Base-by-base conservation (phyloP, 2,329 filamentous ascomycete genomes). In the Fusarium caatingaense region DNA sequence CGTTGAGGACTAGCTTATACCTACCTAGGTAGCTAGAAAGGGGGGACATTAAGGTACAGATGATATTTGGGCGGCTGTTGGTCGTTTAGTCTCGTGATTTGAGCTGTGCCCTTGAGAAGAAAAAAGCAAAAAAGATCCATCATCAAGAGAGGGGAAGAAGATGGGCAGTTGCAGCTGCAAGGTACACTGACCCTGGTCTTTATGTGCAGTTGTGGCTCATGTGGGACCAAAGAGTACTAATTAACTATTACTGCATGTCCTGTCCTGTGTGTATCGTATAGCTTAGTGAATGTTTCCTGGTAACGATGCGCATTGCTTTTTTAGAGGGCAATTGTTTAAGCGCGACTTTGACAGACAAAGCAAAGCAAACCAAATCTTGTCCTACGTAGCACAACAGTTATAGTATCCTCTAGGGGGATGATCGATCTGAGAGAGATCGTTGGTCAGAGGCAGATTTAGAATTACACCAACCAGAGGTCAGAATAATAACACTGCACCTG, bases 131-230 rank as follows among this genome's bases (percentile, higher is more conserved):
- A 37, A 50, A 54, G 44, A 50, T 34, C 49, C 20, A 44, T 23
- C 41, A 23, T 23, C 41, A 51, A 51, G 21, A 27, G 32, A 51
- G 48, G 48, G 37, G 48, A 50, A 18, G 23, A n/a, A 25, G 16
- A 44, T 44, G 41, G 21, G 21, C 44, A 47, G 23, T 28, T 42
- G 50, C n/a, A 27, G 16, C 20, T 45, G 37, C 20, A 21, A 55
- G 32, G 57, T 47, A 41, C 27, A 34, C n/a, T 37, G 23, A 44
- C 60, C 60, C 60, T 56, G 34, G 60, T 28, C 40, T 53, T 45
- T 41, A 46, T 48, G 55, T 13, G 53, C 63, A 70, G 67, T 71
- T 70, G 67, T 71, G 67, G 67, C 63, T 70, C 47, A 49, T 44
- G 20, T 55, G 45, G 53, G 53, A 54, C 61, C 40, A 34, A 37